Evolutionary conservation across 768 basidiomycete genomes (phyloP), one percentile per base, ranked within the genome.

Genomic region (Mycena amicta): DNA sequence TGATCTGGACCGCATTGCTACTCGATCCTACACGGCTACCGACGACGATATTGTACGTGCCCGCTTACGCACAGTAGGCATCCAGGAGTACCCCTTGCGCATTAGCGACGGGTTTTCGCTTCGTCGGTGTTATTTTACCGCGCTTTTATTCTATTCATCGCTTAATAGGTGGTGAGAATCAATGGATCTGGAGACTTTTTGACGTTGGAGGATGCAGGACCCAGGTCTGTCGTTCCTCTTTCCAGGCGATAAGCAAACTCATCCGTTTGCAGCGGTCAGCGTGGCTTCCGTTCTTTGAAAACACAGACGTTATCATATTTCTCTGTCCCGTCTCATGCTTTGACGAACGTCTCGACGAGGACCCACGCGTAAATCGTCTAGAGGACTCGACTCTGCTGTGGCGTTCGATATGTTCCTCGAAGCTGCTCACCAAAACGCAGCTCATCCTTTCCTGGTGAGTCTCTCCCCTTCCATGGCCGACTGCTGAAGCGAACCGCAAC

Each of bases 211-310:
- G 86, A 18, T 87, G 85, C 59, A 83, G 89, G 53, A 89, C 88
- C 5, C 74, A 77, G 72, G 88, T 88, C 16, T 8, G 28, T 25
- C 23, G 39, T n/a, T 47, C 33, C 50, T 41, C 23, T n/a, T n/a
- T n/a, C n/a, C n/a, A n/a, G n/a, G n/a, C n/a, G n/a, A n/a, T n/a
- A n/a, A n/a, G n/a, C n/a, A n/a, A n/a, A n/a, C n/a, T n/a, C n/a
- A n/a, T n/a, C n/a, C n/a, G n/a, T 15, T 65, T 56, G 1, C 66
- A 91, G 87, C 89, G 91, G 37, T 75, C 83, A 22, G 87, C 87
- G 0, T 93, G 91, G 91, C 74, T 90, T 20, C 88, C 90, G 0
- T 93, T 85, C 72, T 92, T 93, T 67, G 87, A 92, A 52, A 83
- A 87, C 65, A 87, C 87, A 43, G 83, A 90, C 61, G 88, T 87